Evolutionary conservation across 2,329 filamentous ascomycete genomes (phyloP).

Genomic region (Exophiala phaeomuriformis): DNA sequence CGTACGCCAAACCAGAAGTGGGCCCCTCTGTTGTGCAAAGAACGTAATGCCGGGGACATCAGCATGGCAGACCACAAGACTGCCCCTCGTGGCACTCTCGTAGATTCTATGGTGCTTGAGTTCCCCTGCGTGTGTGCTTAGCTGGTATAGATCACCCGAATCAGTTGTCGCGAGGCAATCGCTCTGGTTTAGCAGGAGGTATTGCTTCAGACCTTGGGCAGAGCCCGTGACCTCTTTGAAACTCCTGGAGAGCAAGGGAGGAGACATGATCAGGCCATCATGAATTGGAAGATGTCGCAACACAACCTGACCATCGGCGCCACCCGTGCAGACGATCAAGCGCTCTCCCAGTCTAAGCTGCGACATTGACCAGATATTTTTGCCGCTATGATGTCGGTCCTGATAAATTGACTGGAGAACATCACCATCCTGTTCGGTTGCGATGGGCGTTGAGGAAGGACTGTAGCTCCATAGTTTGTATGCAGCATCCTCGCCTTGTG

Average conservation of each 20-base stretch:
- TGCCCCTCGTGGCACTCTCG: neutral
- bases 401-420: conserved; percentile 42
- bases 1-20: conserved; percentile 1
- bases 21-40: conserved; percentile 11
- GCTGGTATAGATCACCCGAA: conserved; percentile 14
- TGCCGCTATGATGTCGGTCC: conserved; percentile 66
- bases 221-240: conserved; percentile 14
- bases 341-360: conserved; percentile 30
- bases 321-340: conserved; percentile 61
- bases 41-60: conserved; percentile 3
- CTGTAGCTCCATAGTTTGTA: conserved; percentile 62
- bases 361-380: conserved; percentile 79
- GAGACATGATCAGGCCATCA: neutral
- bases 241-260: conserved; percentile 1
- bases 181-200: conserved; percentile 8
- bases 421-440: conserved; percentile 18
- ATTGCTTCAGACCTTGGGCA: conserved; percentile 16
- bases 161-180: conserved; percentile 19
- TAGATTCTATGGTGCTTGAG: conserved; percentile 1
- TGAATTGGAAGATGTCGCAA: conserved; percentile 25
- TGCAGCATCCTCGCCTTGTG: conserved; percentile 79
- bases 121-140: neutral
- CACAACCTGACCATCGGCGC: conserved; percentile 65
- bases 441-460: conserved; percentile 29
- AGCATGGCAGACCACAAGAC: conserved; percentile 4